These are phyloP conservation scores for Grammothele lineata DNA, from an alignment of 768 basidiomycete species.

Conservation along the genomic window DNA sequence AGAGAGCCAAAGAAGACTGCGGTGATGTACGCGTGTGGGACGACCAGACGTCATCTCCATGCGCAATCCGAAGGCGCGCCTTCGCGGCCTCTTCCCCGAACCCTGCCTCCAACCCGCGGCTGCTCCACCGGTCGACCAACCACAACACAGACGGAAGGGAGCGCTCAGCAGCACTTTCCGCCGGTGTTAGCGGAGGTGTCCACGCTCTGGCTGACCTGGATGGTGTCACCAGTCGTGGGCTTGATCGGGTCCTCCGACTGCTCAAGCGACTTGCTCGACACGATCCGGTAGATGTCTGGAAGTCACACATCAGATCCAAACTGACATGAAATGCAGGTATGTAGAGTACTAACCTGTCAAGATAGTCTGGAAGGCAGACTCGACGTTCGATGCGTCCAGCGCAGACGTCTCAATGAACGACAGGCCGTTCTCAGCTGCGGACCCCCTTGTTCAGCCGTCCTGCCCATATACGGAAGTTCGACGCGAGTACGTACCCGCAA, in stretches of 20 bases:
- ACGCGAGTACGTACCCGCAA: slow-evolving; percentile 58
- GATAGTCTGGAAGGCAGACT: slow-evolving; percentile 95
- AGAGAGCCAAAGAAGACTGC: neutral
- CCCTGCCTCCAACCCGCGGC: neutral
- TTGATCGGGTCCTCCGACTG: slow-evolving; percentile 73
- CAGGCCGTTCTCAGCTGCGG: slow-evolving; percentile 79
- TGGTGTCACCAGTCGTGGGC: slow-evolving; percentile 76
- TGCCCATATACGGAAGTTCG: too few relatives aligned
- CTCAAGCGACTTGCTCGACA: slow-evolving; percentile 93
- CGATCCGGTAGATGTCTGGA: slow-evolving; percentile 94
- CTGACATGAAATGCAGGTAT: neutral
- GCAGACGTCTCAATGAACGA: slow-evolving; percentile 99
- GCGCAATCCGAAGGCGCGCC: neutral
- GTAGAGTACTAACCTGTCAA: slow-evolving; percentile 62
- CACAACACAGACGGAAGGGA: neutral
- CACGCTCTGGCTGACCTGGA: slow-evolving; percentile 77
- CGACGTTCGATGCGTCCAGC: slow-evolving; percentile 98
- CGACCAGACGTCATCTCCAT: too few relatives aligned
- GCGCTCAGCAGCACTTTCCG: slow-evolving; percentile 58
- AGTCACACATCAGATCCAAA: too few relatives aligned
- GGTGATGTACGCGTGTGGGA: neutral
- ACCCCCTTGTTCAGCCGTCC: too few relatives aligned
- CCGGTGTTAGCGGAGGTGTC: slow-evolving; percentile 54
- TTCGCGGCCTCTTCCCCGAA: neutral
- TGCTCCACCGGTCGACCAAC: slow-evolving; percentile 2